Evolutionary conservation across 495 filamentous ascomycete species (phyloP).

Genomic region (Lindgomyces ingoldianus): DNA sequence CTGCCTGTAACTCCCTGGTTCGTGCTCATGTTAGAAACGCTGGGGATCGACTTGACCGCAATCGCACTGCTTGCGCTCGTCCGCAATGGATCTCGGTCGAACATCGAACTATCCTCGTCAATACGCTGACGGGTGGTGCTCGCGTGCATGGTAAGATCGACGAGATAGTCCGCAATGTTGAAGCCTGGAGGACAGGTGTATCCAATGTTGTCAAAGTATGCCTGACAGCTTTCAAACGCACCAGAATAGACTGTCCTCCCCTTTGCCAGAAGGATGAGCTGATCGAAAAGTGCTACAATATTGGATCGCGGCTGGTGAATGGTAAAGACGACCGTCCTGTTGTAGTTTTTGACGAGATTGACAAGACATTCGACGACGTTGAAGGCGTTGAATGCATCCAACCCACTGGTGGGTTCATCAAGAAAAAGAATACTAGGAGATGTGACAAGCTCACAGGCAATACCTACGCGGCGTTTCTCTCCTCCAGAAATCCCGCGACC

Average conservation of each 20-base stretch:
- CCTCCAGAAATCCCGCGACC: constrained; percentile 95
- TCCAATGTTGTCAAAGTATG: constrained; percentile 87
- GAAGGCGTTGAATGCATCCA: constrained; percentile 95
- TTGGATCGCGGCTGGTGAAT: constrained; percentile 99
- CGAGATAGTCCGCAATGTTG: constrained; percentile 97
- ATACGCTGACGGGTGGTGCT: constrained; percentile 57
- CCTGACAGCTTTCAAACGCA: constrained; percentile 82
- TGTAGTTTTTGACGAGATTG: constrained; percentile 91
- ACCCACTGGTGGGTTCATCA: constrained; percentile 92
- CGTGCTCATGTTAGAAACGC: constrained; percentile 67
- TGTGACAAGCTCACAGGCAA: constrained; percentile 96
- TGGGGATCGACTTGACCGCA: constrained; percentile 89
- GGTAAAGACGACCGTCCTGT: constrained; percentile 94
- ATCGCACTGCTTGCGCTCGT: constrained; percentile 83
- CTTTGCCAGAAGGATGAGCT: constrained; percentile 83
- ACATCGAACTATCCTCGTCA: constrained; percentile 57
- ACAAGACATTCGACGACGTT: constrained; percentile 97
- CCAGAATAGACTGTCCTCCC: constrained; percentile 93
- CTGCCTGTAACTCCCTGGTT: constrained; percentile 59
- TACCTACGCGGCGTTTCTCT: constrained; percentile 93
- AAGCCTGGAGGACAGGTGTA: constrained; percentile 94
- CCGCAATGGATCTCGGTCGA: constrained; percentile 54
- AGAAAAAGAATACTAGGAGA: constrained; percentile 96
- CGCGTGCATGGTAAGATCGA: constrained; percentile 97
- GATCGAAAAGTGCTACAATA: constrained; percentile 97